These are phyloP conservation scores for Penicillium sp. DNA, from an alignment of 2,329 filamentous ascomycete species.

Conservation along the genomic window DNA sequence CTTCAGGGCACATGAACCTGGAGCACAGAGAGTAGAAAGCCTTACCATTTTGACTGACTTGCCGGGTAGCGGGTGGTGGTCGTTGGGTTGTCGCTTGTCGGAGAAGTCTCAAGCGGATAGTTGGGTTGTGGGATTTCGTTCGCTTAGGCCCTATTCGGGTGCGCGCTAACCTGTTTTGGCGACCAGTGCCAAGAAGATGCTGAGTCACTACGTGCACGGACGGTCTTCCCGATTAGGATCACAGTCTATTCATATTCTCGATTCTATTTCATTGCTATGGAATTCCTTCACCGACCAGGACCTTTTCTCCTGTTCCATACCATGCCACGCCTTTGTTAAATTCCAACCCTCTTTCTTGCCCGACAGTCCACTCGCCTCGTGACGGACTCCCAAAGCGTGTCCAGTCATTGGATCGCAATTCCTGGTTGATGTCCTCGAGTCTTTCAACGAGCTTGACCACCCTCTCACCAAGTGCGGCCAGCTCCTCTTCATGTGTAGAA, in stretches of 20 bases:
- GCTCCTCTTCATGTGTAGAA: conserved; percentile 37
- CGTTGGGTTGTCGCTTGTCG: conserved; percentile 41
- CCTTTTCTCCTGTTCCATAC: conserved; percentile 77
- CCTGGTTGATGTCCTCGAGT: conserved; percentile 72
- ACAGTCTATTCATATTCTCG: not conserved
- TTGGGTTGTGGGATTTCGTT: conserved; percentile 45
- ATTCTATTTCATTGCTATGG: conserved; percentile 19
- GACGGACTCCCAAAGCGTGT: conserved; percentile 41
- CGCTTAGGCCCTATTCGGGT: conserved; percentile 43
- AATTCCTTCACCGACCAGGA: conserved; percentile 53
- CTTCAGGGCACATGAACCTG: conserved; percentile 20
- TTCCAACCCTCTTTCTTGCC: conserved; percentile 76
- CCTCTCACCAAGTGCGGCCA: conserved; percentile 45
- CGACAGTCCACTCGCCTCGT: conserved; percentile 77
- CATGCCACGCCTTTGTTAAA: conserved; percentile 70
- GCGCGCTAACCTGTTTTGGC: conserved; percentile 28
- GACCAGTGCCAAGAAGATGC: conserved; percentile 14
- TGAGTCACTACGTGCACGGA: conserved; percentile 20
- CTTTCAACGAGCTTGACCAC: conserved; percentile 61
- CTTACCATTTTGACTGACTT: conserved; percentile 49
- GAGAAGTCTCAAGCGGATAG: conserved; percentile 33
- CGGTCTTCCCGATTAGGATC: conserved; percentile 4
- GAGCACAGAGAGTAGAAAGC: conserved; percentile 13
- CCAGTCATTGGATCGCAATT: conserved; percentile 70
- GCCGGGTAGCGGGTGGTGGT: conserved; percentile 43